These are phyloP conservation scores for Sarocladium oryzae DNA, from an alignment of 2,329 filamentous ascomycete genomes.

Conservation along the genomic window DNA sequence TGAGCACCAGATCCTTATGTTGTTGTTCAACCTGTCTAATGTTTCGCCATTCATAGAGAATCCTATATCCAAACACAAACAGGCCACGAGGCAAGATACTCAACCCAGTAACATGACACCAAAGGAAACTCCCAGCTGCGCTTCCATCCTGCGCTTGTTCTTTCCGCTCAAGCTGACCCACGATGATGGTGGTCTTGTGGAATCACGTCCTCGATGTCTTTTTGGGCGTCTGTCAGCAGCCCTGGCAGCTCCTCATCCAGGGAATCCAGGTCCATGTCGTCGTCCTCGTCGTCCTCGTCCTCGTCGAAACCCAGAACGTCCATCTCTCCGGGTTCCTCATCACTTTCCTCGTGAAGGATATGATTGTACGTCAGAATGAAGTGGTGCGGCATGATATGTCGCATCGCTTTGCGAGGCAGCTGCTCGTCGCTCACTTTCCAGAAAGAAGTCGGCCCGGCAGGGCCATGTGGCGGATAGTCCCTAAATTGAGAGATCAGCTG, in stretches of 20 bases:
- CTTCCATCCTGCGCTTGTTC: neutral
- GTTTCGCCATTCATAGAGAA: too few relatives aligned
- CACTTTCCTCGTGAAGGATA: constrained; percentile 14
- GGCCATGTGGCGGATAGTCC: constrained; percentile 61
- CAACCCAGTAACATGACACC: too few relatives aligned
- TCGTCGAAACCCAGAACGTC: constrained; percentile 21
- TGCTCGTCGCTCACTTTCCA: constrained; percentile 62
- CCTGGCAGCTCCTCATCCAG: constrained; percentile 17
- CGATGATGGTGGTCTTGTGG: neutral
- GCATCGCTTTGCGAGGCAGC: constrained; percentile 17
- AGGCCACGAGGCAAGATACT: too few relatives aligned
- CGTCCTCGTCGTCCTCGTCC: constrained; percentile 17
- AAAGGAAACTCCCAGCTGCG: neutral
- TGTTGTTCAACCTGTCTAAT: too few relatives aligned
- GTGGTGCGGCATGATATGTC: constrained; percentile 25
- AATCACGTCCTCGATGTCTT: constrained; percentile 15
- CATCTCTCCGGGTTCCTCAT: constrained; percentile 11
- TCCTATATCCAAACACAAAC: too few relatives aligned
- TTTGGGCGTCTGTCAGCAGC: constrained; percentile 18
- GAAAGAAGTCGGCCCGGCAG: constrained; percentile 68
- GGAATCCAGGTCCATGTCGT: constrained; percentile 14
- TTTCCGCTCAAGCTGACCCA: neutral
- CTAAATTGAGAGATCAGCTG: constrained; percentile 23
- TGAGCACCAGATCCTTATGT: too few relatives aligned
- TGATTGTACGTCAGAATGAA: constrained; percentile 24